These are phyloP conservation scores for Micractinium conductrix DNA, from an alignment of 139 green algal genomes.

Conservation along the genomic window DNA sequence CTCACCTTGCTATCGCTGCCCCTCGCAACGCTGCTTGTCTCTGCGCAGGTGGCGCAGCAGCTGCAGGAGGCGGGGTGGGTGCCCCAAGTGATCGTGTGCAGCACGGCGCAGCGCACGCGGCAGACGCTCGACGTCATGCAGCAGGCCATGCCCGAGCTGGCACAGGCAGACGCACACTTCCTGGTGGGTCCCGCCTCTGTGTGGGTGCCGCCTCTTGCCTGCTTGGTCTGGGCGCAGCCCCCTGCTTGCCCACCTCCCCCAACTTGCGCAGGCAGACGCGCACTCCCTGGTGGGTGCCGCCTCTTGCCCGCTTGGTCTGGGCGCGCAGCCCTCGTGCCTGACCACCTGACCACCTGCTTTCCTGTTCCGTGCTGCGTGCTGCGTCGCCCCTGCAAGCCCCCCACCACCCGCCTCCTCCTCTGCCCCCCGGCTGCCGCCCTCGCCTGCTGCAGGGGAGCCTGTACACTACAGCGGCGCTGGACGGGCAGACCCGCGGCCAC, in stretches of 20 bases:
- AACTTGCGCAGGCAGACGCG: background rate
- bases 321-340: too few relatives aligned
- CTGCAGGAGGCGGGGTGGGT: conserved; percentile 70
- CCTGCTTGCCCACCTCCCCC: background rate
- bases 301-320: too few relatives aligned
- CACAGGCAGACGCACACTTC: conserved; percentile 50
- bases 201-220: too few relatives aligned
- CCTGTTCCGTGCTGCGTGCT: background rate
- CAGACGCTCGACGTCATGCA: conserved; percentile 86
- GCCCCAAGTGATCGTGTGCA: conserved; percentile 71
- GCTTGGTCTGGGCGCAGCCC: background rate
- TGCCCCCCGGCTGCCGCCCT: too few relatives aligned
- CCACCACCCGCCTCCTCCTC: too few relatives aligned
- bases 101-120: conserved; percentile 73
- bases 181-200: conserved; percentile 6
- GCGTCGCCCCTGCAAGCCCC: too few relatives aligned
- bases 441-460: conserved; percentile 60
- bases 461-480: conserved; percentile 85
- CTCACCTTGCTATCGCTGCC: background rate
- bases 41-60: conserved; percentile 47
- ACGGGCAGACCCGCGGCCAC: conserved; percentile 70
- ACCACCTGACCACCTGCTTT: too few relatives aligned
- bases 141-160: conserved; percentile 55
- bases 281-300: too few relatives aligned
- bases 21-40: background rate